Evolutionary conservation across 2,329 filamentous ascomycete genomes (phyloP), one percentile per base, ranked within the genome.

Genomic region (Zymoseptoria pseudotritici): DNA sequence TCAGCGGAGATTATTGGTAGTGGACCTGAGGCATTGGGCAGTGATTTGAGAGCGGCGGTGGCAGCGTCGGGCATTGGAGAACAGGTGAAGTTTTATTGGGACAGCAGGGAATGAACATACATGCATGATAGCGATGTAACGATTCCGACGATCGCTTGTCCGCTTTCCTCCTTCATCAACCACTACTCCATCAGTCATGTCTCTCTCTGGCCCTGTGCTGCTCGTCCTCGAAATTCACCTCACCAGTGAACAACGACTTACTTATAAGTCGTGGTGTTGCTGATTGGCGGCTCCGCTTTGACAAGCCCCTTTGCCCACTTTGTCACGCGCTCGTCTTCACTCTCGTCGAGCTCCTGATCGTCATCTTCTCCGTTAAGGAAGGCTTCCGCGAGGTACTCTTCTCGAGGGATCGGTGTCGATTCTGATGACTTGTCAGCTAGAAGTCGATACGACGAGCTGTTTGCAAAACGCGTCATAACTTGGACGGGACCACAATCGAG

Each of bases 21-120:
- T 63, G 69, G 69, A 46, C 68, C 69, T 0, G 68, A 69, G 19
- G 58, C 56, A 1, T 68, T 70, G 69, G 67, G 69, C 0, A 63
- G 58, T 20, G 69, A 70, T 63, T 42, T 71, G 50, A 58, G 69
- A 58, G 53, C 54, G 24, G 66, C 67, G 8, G 65, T 69, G 8
- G 60, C 69, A 2, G 55, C 64, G 5, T 49, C 56, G 21, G 52
- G n/a, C 4, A 29, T 50, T 50, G 46, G 50, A 7, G 60, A 65
- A 22, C 55, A 55, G 2, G 24, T 67, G 42, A 58, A 58, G 3
- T 67, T 66, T 42, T 69, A 69, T 54, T 70, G 67, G 68, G 68
- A 70, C 50, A 66, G 65, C n/a, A 58, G 68, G 51, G 65, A 61
- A 69, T 65, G 58, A 54, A 57, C 19, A 17, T 51, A 20, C 42